Base-by-base conservation (phyloP, 2,329 filamentous ascomycete species). In the Nemania sp. region DNA sequence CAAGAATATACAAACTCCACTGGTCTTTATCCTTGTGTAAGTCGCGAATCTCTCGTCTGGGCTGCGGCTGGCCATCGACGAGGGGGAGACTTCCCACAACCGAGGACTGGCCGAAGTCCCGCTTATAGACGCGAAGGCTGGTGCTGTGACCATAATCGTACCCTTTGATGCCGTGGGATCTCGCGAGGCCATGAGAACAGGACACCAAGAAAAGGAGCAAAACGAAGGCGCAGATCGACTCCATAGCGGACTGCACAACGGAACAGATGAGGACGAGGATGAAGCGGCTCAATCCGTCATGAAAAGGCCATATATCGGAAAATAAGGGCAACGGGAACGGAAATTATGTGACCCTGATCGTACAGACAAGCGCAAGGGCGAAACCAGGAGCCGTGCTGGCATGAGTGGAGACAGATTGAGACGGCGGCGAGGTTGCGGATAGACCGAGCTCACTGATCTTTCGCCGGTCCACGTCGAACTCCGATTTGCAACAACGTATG, bases 1-100 rank as follows among this genome's bases (percentile, higher is more conserved):
- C 89, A 50, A 94, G 82, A 25, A 96, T 79, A 74, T 89, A 96
- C 60, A 96, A 76, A 71, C 90, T 91, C 86, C 88, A 92, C 71
- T 84, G 82, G 68, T 91, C 86, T 9, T 81, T 72, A 59, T 90
- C 83, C 55, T 82, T 76, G 65, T 85, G 79, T 67, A 96, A 79
- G 40, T 89, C 78, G 47, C 88, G 81, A 65, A 96, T 84, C 70
- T 95, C 90, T 51, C 81, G 80, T 65, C 91, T 84, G 39, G 78
- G 57, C 12, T 78, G 80, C 9, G 79, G 65, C 15, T 75, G 76
- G 43, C 74, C 77, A 62, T 80, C 76, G 49, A 75, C 66, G 5
- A 72, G 66, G 11, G 79, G 79, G 12, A 81, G 72, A 9, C 77
- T 76, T 3, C 73, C 75, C 17, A 84, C 73, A 47, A 83, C 75